Percentiles rank a stretch among this genome's conserved stretches.
Conservation (phyloP, 192 early-diverging fungal species). For the Paraglomus brasilianum region DNA sequence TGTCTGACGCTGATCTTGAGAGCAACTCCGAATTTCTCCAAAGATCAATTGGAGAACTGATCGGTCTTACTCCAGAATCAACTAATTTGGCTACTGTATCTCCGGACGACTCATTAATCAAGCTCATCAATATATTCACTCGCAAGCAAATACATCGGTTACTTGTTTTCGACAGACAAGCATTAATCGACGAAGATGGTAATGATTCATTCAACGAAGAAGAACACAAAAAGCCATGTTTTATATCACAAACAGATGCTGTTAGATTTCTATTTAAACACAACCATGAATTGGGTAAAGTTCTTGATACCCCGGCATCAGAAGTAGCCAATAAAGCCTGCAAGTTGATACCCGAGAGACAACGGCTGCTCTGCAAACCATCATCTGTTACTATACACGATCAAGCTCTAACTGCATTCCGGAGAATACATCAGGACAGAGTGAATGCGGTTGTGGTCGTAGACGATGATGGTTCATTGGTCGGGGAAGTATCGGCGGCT, state of each 20-base stretch:
- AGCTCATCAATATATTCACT: slow-evolving; percentile 40
- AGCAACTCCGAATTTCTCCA: slow-evolving; percentile 15
- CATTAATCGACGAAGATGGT: slow-evolving; percentile 22
- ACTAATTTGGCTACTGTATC: slow-evolving; percentile 25
- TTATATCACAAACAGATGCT: slow-evolving; percentile 56
- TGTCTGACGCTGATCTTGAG: background rate
- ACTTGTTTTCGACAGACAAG: slow-evolving; percentile 41
- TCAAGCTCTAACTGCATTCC: slow-evolving; percentile 47
- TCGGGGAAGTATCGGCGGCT: slow-evolving; percentile 67
- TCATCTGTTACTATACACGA: slow-evolving; percentile 44
- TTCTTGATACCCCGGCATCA: slow-evolving; percentile 42
- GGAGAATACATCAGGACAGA: slow-evolving; percentile 41
- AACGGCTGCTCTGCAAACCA: slow-evolving; percentile 23
- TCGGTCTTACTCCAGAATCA: slow-evolving; percentile 26
- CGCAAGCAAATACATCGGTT: slow-evolving; percentile 47
- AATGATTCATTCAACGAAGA: slow-evolving; percentile 28
- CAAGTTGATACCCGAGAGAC: slow-evolving; percentile 23
- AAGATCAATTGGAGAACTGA: slow-evolving; percentile 10
- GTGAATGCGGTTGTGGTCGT: slow-evolving; percentile 64
- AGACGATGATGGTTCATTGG: slow-evolving; percentile 54
- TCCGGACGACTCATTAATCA: slow-evolving; percentile 25
- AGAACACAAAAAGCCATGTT: slow-evolving; percentile 26
- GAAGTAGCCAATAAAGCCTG: slow-evolving; percentile 32
- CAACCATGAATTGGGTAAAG: slow-evolving; percentile 52
- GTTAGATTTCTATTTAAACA: slow-evolving; percentile 48